Percentiles rank a stretch among this genome's conserved stretches.
phyloP scores from a whole-genome alignment of 805 yeast species.

The Lipomyces yamanashiensis region DNA sequence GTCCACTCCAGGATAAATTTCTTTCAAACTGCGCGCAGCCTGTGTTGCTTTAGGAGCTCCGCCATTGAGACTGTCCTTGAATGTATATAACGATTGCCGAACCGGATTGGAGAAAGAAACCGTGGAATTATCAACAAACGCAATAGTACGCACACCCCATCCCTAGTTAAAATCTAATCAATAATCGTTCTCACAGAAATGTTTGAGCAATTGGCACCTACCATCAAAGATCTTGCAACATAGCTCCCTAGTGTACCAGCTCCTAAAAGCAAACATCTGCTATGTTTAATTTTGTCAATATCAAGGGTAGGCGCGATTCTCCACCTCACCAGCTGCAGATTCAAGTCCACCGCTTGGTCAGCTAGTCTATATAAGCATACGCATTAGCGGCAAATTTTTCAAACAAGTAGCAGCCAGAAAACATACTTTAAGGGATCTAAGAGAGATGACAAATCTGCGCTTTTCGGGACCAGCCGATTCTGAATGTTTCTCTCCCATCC shows the following conservation, averaged over 20 bases:
- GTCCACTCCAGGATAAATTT: slow-evolving; percentile 75
- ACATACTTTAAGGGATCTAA: slow-evolving; percentile 66
- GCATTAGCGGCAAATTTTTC: not conserved
- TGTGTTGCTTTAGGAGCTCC: slow-evolving; percentile 76
- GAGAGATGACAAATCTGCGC: slow-evolving; percentile 79
- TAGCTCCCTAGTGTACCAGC: slow-evolving; percentile 96
- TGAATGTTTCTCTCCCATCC: slow-evolving; percentile 91
- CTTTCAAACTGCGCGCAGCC: slow-evolving; percentile 74
- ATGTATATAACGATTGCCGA: slow-evolving; percentile 83
- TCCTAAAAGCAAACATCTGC: slow-evolving; percentile 80
- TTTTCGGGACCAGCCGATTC: slow-evolving; percentile 71
- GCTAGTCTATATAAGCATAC: slow-evolving; percentile 56
- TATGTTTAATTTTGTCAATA: slow-evolving; percentile 62
- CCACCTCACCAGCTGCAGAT: slow-evolving; percentile 95
- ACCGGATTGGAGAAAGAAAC: slow-evolving; percentile 96
- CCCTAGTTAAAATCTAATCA: slow-evolving; percentile 49
- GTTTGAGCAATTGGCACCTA: not conserved
- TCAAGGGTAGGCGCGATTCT: slow-evolving; percentile 83
- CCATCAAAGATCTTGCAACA: slow-evolving; percentile 75
- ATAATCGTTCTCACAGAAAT: not conserved
- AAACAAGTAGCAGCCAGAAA: not conserved
- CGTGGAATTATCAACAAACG: slow-evolving; percentile 86
- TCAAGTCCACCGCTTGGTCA: slow-evolving; percentile 89
- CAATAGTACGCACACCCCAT: slow-evolving; percentile 89
- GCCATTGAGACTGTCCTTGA: slow-evolving; percentile 77